Percentiles rank a stretch among this genome's conserved stretches.
Evolutionary conservation across 169 alveolate species (phyloP).

Genomic region (Fabrea salina): DNA sequence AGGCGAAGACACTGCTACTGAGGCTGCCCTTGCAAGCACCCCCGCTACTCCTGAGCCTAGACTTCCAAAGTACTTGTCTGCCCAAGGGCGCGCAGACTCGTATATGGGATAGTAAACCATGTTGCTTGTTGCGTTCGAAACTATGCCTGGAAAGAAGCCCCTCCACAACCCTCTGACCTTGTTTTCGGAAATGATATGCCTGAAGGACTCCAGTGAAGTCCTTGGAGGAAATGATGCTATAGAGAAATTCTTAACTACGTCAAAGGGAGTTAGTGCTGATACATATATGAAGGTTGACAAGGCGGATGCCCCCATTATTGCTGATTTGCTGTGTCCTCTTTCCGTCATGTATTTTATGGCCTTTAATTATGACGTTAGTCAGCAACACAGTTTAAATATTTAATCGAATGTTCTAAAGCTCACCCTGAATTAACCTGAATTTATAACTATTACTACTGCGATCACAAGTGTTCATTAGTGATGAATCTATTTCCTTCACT

Average conservation of each 20-base stretch:
- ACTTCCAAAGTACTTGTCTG: background rate
- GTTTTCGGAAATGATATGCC: background rate
- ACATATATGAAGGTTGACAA: background rate
- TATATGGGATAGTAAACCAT: slow-evolving; percentile 7
- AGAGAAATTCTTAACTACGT: slow-evolving; percentile 1
- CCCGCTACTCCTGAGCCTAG: background rate
- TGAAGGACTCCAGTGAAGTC: background rate
- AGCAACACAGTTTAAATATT: too few relatives aligned
- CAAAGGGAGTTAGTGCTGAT: background rate
- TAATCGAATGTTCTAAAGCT: too few relatives aligned
- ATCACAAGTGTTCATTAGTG: too few relatives aligned
- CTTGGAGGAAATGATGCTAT: background rate
- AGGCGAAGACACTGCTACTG: slow-evolving; percentile 1
- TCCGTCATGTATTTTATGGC: too few relatives aligned
- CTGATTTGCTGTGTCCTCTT: too few relatives aligned
- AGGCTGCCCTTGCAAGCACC: background rate
- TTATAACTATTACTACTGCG: too few relatives aligned
- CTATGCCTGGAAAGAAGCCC: background rate
- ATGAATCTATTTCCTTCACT: too few relatives aligned
- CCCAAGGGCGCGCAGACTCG: background rate
- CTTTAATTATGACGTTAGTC: too few relatives aligned
- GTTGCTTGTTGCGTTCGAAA: background rate
- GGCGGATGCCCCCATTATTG: too few relatives aligned
- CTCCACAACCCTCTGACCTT: background rate
- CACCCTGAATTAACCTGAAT: too few relatives aligned